Evolutionary conservation across 2,329 filamentous ascomycete species (phyloP), one percentile per base, ranked within the genome.

Genomic region (Shiraia bambusicola): DNA sequence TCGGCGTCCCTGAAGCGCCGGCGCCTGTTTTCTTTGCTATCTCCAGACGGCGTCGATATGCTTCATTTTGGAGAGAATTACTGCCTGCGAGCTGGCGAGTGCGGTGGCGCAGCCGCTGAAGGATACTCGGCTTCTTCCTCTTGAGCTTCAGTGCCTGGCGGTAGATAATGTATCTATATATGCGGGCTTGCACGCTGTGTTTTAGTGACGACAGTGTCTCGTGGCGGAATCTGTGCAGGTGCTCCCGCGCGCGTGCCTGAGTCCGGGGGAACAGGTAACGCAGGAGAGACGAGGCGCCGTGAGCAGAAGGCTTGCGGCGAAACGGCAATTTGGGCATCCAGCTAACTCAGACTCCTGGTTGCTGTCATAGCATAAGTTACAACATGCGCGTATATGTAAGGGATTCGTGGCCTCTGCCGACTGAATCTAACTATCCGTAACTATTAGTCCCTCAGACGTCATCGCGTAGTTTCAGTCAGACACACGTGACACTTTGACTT

Each of bases 101-200:
- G 26, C 54, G 56, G 34, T 57, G 52, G 34, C 61, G 59, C 37
- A 67, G 51, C 32, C 57, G 58, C 50, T 66, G 65, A 22, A 63
- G 38, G 33, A 69, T 49, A 22, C 45, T 51, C 33, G 56, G 52
- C 31, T 61, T 56, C 19, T 4, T 22, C 34, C 49, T 50, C 30
- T 54, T 50, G 36, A 65, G 58, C 46, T 61, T 67, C 27, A 51
- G 52, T 5, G 60, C 53, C 47, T 88, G 84, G 36, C 80, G 79
- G 54, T 77, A 75, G 49, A 91, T 72, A 42, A 94, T 76, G 50
- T 84, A 87, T 32, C 78, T 78, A 64, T 93, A 94, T 51, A 95
- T 82, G 41, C 83, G 81, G 27, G 84, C 84, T 69, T 95, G 89
- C 7, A 88, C 72, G 38, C 78, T 76, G 63, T 84, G 81, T 59